Percentiles rank a stretch among this genome's conserved stretches.
These are phyloP conservation scores for Calonectria honghensis DNA, from an alignment of 2,329 filamentous ascomycete species.

Conservation along the genomic window DNA sequence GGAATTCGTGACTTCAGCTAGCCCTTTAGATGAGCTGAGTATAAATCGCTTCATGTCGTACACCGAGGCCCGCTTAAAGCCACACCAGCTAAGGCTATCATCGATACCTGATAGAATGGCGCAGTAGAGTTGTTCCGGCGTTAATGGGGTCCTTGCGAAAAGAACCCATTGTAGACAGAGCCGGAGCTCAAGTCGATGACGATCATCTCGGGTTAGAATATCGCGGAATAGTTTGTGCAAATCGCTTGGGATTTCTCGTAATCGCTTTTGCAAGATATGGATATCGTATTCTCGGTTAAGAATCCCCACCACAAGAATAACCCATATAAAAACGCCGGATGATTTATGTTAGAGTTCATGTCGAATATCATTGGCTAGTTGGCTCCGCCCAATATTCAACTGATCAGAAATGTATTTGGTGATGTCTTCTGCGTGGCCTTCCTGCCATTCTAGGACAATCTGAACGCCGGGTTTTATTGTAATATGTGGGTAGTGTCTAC, in stretches of 20 bases:
- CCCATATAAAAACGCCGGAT: slow-evolving; percentile 66
- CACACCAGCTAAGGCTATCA: background rate
- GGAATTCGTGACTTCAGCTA: slow-evolving; percentile 15
- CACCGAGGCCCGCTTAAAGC: background rate
- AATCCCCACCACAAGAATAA: slow-evolving; percentile 62
- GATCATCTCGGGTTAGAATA: slow-evolving; percentile 68
- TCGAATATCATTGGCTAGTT: slow-evolving; percentile 26
- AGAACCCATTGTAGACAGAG: slow-evolving; percentile 72
- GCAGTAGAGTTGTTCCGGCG: slow-evolving; percentile 65
- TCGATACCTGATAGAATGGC: slow-evolving; percentile 35
- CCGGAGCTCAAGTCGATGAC: slow-evolving; percentile 63
- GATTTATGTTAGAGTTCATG: slow-evolving; percentile 60
- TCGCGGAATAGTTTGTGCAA: slow-evolving; percentile 70
- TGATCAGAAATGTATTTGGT: slow-evolving; percentile 42
- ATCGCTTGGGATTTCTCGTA: slow-evolving; percentile 60
- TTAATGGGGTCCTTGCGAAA: slow-evolving; percentile 67
- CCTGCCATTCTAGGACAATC: slow-evolving; percentile 53
- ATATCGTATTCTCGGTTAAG: slow-evolving; percentile 59
- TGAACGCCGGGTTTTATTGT: slow-evolving; percentile 53
- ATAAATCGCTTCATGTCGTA: background rate
- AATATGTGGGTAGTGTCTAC: slow-evolving; percentile 67
- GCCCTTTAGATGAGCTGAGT: slow-evolving; percentile 9
- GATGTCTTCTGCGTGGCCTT: slow-evolving; percentile 54
- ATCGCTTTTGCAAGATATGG: slow-evolving; percentile 50
- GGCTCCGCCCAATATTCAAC: slow-evolving; percentile 32